A percentile compares a stretch with the other conserved stretches of the same genome.
Conservation (phyloP, 176 grass and related monocot species). For the Eragrostis curvula region DNA sequence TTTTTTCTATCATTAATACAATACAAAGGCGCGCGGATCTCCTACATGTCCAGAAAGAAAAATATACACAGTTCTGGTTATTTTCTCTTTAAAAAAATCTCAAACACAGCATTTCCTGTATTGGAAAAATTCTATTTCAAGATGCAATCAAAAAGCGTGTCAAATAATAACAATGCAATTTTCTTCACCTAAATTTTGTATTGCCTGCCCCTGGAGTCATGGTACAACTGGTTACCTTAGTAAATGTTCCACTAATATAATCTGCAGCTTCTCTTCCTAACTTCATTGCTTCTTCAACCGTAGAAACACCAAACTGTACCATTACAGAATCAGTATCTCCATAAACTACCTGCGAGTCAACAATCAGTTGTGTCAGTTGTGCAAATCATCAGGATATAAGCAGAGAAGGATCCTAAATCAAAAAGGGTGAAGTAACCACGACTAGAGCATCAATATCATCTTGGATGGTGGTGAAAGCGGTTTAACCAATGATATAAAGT, state of each 20-base stretch:
- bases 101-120: not conserved
- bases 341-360: constrained; percentile 78
- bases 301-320: constrained; percentile 95
- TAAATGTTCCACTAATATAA: constrained; percentile 91
- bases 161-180: not conserved
- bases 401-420: not conserved
- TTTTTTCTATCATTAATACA: too few species aligned
- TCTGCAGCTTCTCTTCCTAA: constrained; percentile 97
- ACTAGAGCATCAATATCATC: constrained; percentile 20
- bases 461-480: not conserved
- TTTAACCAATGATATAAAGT: not conserved
- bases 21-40: not conserved
- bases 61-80: too few species aligned
- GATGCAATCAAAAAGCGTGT: not conserved
- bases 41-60: not conserved
- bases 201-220: not conserved
- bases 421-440: not conserved
- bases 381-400: constrained; percentile 13
- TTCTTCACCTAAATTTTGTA: not conserved
- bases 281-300: constrained; percentile 86
- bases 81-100: not conserved
- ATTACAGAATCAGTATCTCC: constrained; percentile 99
- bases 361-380: constrained; percentile 2
- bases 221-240: constrained; percentile 63
- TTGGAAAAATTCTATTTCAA: not conserved